phyloP scores from a whole-genome alignment of 495 filamentous ascomycete genomes.

The Penicillium coprophilum region DNA sequence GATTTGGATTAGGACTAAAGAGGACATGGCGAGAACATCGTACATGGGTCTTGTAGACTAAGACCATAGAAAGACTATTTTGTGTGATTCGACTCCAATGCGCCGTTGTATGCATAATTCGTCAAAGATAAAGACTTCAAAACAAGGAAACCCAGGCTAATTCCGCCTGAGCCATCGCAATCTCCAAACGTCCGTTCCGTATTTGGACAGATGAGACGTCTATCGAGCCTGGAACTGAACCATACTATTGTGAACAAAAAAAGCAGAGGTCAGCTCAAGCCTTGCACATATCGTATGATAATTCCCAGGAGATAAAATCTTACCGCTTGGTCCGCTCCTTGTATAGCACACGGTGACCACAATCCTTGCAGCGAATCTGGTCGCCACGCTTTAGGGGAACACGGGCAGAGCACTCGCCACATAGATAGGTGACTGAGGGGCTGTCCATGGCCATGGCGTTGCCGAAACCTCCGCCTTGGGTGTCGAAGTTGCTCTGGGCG shows the following conservation, averaged over 20 bases:
- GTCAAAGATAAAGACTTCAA: slow-evolving; percentile 14
- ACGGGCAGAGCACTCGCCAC: slow-evolving; percentile 86
- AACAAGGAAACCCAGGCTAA: slow-evolving; percentile 10
- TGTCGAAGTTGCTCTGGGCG: slow-evolving; percentile 42
- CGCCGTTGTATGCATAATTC: slow-evolving; percentile 35
- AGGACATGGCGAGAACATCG: not conserved
- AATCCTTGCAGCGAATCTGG: slow-evolving; percentile 92
- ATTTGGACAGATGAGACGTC: slow-evolving; percentile 1
- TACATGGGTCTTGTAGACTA: not conserved
- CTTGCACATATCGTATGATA: slow-evolving; percentile 6
- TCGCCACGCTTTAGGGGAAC: slow-evolving; percentile 81
- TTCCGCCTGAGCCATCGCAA: slow-evolving; percentile 10
- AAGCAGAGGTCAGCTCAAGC: slow-evolving; percentile 16
- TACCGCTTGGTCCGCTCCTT: slow-evolving; percentile 98
- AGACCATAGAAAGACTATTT: slow-evolving; percentile 9
- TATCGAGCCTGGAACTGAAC: slow-evolving; percentile 96
- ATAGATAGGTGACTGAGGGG: slow-evolving; percentile 74
- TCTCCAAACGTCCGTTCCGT: not conserved
- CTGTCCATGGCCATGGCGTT: slow-evolving; percentile 32
- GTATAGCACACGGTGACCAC: slow-evolving; percentile 92
- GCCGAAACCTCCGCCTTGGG: slow-evolving; percentile 26
- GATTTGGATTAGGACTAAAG: not conserved
- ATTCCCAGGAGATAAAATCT: slow-evolving; percentile 28
- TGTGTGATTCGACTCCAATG: slow-evolving; percentile 26
- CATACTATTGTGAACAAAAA: slow-evolving; percentile 59